Conservation (phyloP, 768 basidiomycete genomes). For the Russula foetens region DNA sequence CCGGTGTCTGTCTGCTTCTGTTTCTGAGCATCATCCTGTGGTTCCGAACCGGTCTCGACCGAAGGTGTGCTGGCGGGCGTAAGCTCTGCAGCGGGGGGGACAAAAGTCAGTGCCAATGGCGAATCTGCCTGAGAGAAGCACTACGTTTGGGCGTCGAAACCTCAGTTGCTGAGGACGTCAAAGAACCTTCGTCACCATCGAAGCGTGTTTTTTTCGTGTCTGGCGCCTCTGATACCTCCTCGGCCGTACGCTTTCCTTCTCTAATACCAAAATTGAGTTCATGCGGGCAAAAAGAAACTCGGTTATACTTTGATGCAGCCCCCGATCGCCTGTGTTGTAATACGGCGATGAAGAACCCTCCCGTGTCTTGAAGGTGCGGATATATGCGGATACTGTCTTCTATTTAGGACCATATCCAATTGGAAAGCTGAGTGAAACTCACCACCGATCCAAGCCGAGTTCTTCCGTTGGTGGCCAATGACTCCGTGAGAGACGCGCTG, state of each 20-base stretch:
- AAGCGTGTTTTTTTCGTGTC: conserved; percentile 47
- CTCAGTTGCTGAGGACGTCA: conserved; percentile 3
- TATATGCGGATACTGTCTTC: conserved; percentile 74
- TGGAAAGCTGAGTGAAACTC: conserved; percentile 18
- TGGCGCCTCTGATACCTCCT: conserved; percentile 37
- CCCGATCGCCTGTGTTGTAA: conserved; percentile 42
- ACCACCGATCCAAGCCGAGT: conserved; percentile 71
- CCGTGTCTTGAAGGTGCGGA: conserved; percentile 93
- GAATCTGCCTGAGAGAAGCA: not conserved
- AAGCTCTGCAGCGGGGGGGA: not conserved
- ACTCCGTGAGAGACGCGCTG: conserved; percentile 57
- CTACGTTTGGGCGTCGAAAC: not conserved
- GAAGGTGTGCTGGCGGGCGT: not conserved
- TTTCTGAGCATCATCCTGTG: conserved; percentile 17
- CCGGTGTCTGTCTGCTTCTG: conserved; percentile 20
- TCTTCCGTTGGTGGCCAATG: conserved; percentile 70
- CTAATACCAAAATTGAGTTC: conserved; percentile 19
- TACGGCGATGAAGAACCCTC: conserved; percentile 96
- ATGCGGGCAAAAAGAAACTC: not conserved
- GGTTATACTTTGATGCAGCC: conserved; percentile 7
- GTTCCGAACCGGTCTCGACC: not conserved
- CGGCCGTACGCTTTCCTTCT: conserved; percentile 43
- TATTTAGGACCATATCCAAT: not conserved
- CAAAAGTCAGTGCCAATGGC: not conserved
- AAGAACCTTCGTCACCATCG: conserved; percentile 25